A percentile compares a stretch with the other conserved stretches of the same genome.
These are phyloP conservation scores for Cercis canadensis DNA, from an alignment of 306 rosid species.

Conservation along the genomic window DNA sequence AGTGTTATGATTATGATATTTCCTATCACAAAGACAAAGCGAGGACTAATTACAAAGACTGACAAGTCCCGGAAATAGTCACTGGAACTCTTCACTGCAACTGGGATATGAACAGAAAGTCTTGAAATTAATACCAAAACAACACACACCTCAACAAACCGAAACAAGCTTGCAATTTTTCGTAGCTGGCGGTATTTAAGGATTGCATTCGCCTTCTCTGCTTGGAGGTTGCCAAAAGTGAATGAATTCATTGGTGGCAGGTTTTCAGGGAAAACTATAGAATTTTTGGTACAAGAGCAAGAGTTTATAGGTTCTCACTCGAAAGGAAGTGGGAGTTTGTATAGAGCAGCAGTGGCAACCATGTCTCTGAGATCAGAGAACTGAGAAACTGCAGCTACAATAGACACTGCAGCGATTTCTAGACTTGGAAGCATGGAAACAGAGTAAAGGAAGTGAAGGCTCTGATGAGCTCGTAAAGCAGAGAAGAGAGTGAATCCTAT, in stretches of 20 bases:
- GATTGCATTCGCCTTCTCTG: constrained; percentile 71
- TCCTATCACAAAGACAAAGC: constrained; percentile 75
- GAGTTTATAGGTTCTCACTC: constrained; percentile 38
- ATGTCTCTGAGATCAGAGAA: constrained; percentile 38
- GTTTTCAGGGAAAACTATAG: not conserved
- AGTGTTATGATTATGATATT: constrained; percentile 74
- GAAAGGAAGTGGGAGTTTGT: constrained; percentile 35
- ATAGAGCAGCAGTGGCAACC: constrained; percentile 26
- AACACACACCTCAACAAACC: constrained; percentile 63
- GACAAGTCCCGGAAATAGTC: constrained; percentile 60
- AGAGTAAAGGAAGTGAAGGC: constrained; percentile 22
- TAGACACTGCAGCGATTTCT: constrained; percentile 28
- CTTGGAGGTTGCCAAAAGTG: constrained; percentile 60
- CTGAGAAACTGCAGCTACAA: constrained; percentile 40
- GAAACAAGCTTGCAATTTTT: constrained; percentile 55
- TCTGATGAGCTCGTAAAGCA: constrained; percentile 6
- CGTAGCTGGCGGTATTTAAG: constrained; percentile 52
- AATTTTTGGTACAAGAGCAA: not conserved
- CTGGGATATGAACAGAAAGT: constrained; percentile 58
- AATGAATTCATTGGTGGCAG: constrained; percentile 59
- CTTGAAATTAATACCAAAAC: constrained; percentile 64
- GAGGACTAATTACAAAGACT: constrained; percentile 53
- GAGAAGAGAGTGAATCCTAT: not conserved
- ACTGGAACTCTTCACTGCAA: constrained; percentile 62
- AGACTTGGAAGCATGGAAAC: constrained; percentile 55